Percentiles rank a stretch among this genome's conserved stretches.
phyloP scores from a whole-genome alignment of 495 filamentous ascomycete genomes.

The Filosporella fistucella region DNA sequence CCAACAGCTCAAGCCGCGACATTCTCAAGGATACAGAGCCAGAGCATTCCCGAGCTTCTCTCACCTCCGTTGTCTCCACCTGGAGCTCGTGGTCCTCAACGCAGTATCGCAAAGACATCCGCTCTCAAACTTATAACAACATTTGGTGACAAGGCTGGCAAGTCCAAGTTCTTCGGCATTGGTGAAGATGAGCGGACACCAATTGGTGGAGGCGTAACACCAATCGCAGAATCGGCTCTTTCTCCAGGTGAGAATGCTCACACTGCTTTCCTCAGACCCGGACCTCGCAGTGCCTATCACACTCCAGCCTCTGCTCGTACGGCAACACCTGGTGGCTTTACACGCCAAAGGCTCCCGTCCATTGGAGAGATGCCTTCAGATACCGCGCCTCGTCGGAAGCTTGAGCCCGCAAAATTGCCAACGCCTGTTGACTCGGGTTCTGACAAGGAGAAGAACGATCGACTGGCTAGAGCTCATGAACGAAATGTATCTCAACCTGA shows the following conservation, averaged over 20 bases:
- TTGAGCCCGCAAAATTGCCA: conserved; percentile 27
- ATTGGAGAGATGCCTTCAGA: conserved; percentile 68
- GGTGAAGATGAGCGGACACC: conserved; percentile 69
- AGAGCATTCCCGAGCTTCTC: conserved; percentile 46
- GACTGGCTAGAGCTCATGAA: conserved; percentile 13
- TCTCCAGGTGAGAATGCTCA: conserved; percentile 63
- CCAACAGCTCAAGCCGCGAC: conserved; percentile 69
- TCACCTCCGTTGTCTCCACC: conserved; percentile 58
- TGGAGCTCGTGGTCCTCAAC: conserved; percentile 43
- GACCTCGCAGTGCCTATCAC: conserved; percentile 47
- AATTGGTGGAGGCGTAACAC: conserved; percentile 74
- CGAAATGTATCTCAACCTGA: conserved; percentile 21
- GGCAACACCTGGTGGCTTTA: conserved; percentile 65
- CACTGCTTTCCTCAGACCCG: conserved; percentile 61
- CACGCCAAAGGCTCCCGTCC: conserved; percentile 69
- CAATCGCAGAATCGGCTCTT: conserved; percentile 87
- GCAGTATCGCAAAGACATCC: conserved; percentile 68
- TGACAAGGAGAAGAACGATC: conserved; percentile 20
- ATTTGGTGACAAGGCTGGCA: conserved; percentile 61
- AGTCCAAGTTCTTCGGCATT: conserved; percentile 61
- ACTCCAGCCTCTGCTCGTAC: conserved; percentile 72
- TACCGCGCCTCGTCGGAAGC: conserved; percentile 26
- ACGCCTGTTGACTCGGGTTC: conserved; percentile 28
- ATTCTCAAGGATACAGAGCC: conserved; percentile 41
- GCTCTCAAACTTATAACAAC: conserved; percentile 89